phyloP scores from a whole-genome alignment of 495 filamentous ascomycete genomes.

The Aspergillus coremiiformis region DNA sequence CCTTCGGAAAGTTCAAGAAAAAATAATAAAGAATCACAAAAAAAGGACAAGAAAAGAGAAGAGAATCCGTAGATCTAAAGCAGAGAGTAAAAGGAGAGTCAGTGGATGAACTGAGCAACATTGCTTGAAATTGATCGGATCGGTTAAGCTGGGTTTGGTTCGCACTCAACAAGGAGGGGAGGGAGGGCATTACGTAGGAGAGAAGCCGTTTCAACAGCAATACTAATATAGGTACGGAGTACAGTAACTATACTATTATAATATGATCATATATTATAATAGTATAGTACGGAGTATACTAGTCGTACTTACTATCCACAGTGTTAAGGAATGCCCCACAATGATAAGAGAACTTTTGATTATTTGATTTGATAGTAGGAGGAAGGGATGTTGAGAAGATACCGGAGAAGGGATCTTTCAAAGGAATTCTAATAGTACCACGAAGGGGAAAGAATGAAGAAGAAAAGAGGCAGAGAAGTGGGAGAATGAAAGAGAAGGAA shows the following conservation, averaged over 20 bases:
- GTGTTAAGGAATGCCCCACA: constrained; percentile 5
- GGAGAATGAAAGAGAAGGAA: neutral
- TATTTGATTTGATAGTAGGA: too few relatives aligned
- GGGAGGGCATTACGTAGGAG: constrained; percentile 4
- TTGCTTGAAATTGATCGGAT: neutral
- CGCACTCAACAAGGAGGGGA: neutral
- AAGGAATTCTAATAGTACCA: neutral
- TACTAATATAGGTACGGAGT: too few relatives aligned
- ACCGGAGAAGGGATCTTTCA: neutral
- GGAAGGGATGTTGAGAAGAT: too few relatives aligned
- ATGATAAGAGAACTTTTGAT: constrained; percentile 3
- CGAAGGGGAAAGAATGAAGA: neutral
- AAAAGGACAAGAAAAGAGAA: too few relatives aligned
- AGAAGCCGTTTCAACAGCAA: neutral
- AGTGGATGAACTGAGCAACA: neutral
- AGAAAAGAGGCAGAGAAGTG: neutral
- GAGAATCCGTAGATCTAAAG: neutral
- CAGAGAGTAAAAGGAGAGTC: neutral
- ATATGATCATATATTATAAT: too few relatives aligned
- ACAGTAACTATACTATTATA: too few relatives aligned
- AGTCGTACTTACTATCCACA: constrained; percentile 3
- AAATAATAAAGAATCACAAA: too few relatives aligned
- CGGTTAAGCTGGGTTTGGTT: neutral
- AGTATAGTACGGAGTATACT: too few relatives aligned
- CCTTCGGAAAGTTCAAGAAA: too few relatives aligned